A percentile compares a stretch with the other conserved stretches of the same genome.
phyloP scores from a whole-genome alignment of 495 filamentous ascomycete genomes.

The Hypoxylon lienhwacheense region DNA sequence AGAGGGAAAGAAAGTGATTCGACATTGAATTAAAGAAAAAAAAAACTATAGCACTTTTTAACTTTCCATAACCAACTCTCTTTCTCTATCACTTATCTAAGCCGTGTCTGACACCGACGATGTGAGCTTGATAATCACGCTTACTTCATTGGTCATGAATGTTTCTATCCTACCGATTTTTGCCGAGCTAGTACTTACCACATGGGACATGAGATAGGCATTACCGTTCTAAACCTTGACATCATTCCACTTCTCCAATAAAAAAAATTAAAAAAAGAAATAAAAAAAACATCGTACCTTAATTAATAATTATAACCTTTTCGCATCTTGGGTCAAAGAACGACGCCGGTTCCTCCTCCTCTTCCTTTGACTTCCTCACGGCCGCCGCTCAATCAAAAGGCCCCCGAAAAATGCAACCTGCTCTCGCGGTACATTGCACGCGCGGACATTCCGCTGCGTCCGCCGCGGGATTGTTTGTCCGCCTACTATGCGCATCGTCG shows the following conservation, averaged over 20 bases:
- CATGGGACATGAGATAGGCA: too few species aligned
- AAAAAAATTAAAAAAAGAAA: too few species aligned
- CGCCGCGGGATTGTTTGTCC: constrained; percentile 44
- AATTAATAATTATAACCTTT: too few species aligned
- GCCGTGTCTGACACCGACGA: background rate
- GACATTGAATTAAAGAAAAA: too few species aligned
- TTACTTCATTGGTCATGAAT: constrained; percentile 27
- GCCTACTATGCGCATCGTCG: constrained; percentile 39
- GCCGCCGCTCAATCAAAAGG: background rate
- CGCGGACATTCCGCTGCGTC: constrained; percentile 38
- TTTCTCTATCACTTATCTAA: too few species aligned
- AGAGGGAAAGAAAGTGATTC: too few species aligned
- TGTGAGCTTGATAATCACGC: constrained; percentile 20
- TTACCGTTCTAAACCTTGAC: constrained; percentile 45
- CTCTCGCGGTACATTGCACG: constrained; percentile 35
- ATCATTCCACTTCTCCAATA: constrained; percentile 41
- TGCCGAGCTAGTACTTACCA: constrained; percentile 16
- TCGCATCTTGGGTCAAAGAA: too few species aligned
- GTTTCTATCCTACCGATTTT: constrained; percentile 18
- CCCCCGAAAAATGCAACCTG: constrained; percentile 39
- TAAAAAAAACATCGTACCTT: too few species aligned
- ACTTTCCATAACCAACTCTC: too few species aligned
- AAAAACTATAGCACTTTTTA: too few species aligned
- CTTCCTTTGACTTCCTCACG: too few species aligned
- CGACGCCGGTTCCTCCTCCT: constrained; percentile 3